Conservation (phyloP, 2,329 filamentous ascomycete genomes). For the Ophiostoma sp. region DNA sequence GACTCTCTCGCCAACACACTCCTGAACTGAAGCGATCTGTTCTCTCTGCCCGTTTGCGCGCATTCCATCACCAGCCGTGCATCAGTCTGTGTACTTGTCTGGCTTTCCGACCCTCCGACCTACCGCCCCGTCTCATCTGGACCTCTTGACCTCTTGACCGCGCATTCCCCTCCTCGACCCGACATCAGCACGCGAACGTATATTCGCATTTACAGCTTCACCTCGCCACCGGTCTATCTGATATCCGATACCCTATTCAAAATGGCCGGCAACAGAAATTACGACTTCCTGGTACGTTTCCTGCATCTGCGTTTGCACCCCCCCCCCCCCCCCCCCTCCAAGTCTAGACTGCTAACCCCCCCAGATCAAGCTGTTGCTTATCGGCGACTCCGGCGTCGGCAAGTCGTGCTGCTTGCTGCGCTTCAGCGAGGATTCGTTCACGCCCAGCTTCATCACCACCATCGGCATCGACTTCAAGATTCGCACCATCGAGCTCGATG, state of each 20-base stretch:
- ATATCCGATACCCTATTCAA: slow-evolving; percentile 20
- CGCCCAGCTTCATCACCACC: slow-evolving; percentile 95
- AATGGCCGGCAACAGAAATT: slow-evolving; percentile 98
- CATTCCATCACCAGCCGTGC: neutral
- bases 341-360: slow-evolving; percentile 13
- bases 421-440: slow-evolving; percentile 97
- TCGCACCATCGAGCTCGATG: slow-evolving; percentile 95
- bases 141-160: slow-evolving; percentile 6
- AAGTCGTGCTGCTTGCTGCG: slow-evolving; percentile 96
- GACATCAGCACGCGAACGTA: neutral
- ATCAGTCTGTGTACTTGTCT: neutral
- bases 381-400: slow-evolving; percentile 92
- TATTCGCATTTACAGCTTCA: neutral
- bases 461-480: slow-evolving; percentile 99
- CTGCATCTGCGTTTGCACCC: neutral
- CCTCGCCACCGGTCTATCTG: neutral
- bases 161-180: slow-evolving; percentile 4
- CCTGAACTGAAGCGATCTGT: slow-evolving; percentile 4
- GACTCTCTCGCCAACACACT: neutral
- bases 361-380: slow-evolving; percentile 93
- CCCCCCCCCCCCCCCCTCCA: neutral
- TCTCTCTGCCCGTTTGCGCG: neutral
- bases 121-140: neutral
- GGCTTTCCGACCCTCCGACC: slow-evolving; percentile 2
- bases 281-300: slow-evolving; percentile 79